These are phyloP conservation scores for Penicillium atrosanguineum DNA, from an alignment of 495 filamentous ascomycete species.

Conservation along the genomic window DNA sequence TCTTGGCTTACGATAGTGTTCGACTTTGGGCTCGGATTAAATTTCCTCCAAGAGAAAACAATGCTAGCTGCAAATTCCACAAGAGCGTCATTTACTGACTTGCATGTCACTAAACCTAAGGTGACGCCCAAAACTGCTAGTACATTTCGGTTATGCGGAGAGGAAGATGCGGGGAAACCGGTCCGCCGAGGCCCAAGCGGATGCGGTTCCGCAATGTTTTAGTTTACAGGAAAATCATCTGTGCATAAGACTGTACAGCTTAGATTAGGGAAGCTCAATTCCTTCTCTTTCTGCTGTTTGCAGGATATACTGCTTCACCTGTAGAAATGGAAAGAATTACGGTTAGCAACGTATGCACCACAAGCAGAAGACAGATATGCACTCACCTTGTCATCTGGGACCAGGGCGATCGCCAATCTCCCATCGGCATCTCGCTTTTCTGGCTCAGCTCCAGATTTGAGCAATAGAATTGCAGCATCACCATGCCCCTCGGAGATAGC, in stretches of 20 bases:
- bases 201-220: neutral
- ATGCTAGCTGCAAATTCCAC: neutral
- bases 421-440: constrained; percentile 77
- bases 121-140: neutral
- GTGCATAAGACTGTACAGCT: neutral
- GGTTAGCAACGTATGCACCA: neutral
- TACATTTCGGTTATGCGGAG: neutral
- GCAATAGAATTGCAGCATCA: constrained; percentile 74
- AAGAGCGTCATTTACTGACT: too few species aligned
- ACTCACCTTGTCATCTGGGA: constrained; percentile 73
- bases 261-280: constrained; percentile 55
- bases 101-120: neutral
- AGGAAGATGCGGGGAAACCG: constrained; percentile 9
- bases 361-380: neutral
- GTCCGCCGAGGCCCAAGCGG: neutral
- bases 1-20: neutral
- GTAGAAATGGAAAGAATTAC: neutral
- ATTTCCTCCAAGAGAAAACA: neutral
- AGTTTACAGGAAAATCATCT: neutral
- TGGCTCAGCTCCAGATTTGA: constrained; percentile 81
- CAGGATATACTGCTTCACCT: constrained; percentile 76
- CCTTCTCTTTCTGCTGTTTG: constrained; percentile 82
- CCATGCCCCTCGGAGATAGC: constrained; percentile 92
- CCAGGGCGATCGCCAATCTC: constrained; percentile 71
- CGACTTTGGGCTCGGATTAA: neutral